A percentile compares a stretch with the other conserved stretches of the same genome.
Conservation (phyloP, 2,329 filamentous ascomycete genomes). For the Aschersonia sp. region DNA sequence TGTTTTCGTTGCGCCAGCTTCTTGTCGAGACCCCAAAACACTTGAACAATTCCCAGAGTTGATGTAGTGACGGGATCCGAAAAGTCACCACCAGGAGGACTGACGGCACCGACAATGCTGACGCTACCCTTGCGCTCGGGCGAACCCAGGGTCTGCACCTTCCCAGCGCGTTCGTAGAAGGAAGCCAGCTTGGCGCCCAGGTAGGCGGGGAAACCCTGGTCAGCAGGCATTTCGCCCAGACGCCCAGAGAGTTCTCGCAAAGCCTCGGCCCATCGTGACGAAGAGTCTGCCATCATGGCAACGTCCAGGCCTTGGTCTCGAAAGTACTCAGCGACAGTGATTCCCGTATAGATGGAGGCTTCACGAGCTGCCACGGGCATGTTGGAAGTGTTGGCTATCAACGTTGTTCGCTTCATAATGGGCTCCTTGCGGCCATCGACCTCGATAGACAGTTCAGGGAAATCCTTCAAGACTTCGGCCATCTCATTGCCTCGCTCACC, state of each 20-base stretch:
- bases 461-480: slow-evolving; percentile 99
- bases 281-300: slow-evolving; percentile 99
- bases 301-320: slow-evolving; percentile 93
- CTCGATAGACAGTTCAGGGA: slow-evolving; percentile 92
- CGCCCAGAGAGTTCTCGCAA: slow-evolving; percentile 97
- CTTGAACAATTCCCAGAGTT: slow-evolving; percentile 93
- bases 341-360: slow-evolving; percentile 95
- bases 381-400: slow-evolving; percentile 99
- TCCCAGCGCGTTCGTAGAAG: slow-evolving; percentile 97
- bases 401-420: slow-evolving; percentile 98
- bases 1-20: slow-evolving; percentile 98
- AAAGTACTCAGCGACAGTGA: slow-evolving; percentile 93
- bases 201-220: slow-evolving; percentile 98
- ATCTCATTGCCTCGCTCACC: slow-evolving; percentile 98
- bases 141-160: slow-evolving; percentile 71
- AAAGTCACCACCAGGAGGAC: slow-evolving; percentile 95
- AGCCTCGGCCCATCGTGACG: slow-evolving; percentile 96
- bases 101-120: slow-evolving; percentile 95
- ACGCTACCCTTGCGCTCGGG: slow-evolving; percentile 83
- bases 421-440: slow-evolving; percentile 90
- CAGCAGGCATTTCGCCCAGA: slow-evolving; percentile 98
- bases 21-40: slow-evolving; percentile 99
- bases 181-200: slow-evolving; percentile 91
- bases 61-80: slow-evolving; percentile 92
- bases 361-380: slow-evolving; percentile 98